A percentile compares a stretch with the other conserved stretches of the same genome.
Conservation (phyloP, 2,329 filamentous ascomycete species). For the Colletotrichum noveboracense region DNA sequence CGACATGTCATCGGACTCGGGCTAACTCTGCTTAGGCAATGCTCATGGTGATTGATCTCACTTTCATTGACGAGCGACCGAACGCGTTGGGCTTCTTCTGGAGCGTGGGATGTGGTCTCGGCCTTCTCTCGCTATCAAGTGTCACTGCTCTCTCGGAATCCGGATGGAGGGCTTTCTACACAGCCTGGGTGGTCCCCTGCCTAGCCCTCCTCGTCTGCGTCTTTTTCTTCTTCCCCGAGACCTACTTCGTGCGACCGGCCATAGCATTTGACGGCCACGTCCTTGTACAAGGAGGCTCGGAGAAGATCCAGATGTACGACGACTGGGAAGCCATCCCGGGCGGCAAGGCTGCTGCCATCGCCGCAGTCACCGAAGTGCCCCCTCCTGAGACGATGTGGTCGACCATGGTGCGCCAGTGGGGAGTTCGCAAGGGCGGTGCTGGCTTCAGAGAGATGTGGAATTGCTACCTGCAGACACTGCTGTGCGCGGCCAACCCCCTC, state of each 20-base stretch:
- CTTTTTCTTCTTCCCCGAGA: conserved; percentile 39
- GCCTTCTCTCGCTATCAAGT: conserved; percentile 31
- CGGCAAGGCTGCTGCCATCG: neutral
- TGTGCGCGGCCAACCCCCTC: conserved; percentile 30
- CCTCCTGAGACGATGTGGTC: conserved; percentile 5
- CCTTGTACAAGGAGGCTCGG: conserved; percentile 39
- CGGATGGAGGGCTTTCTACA: conserved; percentile 39
- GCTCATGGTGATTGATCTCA: conserved; percentile 41
- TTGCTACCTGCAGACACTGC: conserved; percentile 26
- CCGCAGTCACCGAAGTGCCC: neutral
- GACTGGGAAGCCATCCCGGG: conserved; percentile 30
- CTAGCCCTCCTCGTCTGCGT: conserved; percentile 29
- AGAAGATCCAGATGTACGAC: conserved; percentile 41
- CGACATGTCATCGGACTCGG: no score
- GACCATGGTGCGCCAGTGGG: neutral
- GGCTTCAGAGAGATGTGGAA: conserved; percentile 20
- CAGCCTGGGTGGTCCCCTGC: conserved; percentile 30
- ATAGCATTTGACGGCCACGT: conserved; percentile 46
- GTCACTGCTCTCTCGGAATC: conserved; percentile 27
- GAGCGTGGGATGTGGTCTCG: conserved; percentile 30
- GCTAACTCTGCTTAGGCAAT: conserved; percentile 37
- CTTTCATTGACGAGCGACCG: conserved; percentile 42
- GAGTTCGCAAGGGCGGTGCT: conserved; percentile 6
- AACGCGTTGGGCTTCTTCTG: conserved; percentile 37
- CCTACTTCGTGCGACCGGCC: conserved; percentile 43